These are phyloP conservation scores for Yamadazyma songkhlaensis DNA, from an alignment of 1,139 yeast species.

Conservation along the genomic window DNA sequence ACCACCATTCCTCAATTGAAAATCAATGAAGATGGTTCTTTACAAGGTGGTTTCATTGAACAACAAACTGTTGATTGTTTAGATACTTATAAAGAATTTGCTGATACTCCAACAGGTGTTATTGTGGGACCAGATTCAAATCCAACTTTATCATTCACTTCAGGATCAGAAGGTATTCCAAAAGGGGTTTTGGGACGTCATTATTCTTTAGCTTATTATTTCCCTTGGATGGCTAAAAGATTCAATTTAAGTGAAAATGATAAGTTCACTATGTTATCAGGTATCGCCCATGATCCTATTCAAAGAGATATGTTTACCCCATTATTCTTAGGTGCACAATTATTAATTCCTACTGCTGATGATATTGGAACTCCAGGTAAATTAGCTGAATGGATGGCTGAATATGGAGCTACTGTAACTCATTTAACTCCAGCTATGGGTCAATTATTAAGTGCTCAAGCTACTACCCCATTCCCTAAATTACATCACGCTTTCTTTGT, in stretches of 20 bases:
- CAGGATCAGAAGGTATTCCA: constrained; percentile 98
- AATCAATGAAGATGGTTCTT: constrained; percentile 71
- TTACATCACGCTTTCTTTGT: constrained; percentile 97
- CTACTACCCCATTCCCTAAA: constrained; percentile 80
- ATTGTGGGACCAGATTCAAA: constrained; percentile 96
- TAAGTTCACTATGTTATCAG: constrained; percentile 94
- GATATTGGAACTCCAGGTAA: constrained; percentile 98
- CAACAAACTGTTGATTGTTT: constrained; percentile 47
- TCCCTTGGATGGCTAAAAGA: constrained; percentile 95
- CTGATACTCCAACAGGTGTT: constrained; percentile 73
- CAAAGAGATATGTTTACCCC: constrained; percentile 99
- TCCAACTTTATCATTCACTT: constrained; percentile 96
- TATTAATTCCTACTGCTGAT: constrained; percentile 91
- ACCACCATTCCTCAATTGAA: constrained; percentile 76
- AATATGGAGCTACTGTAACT: constrained; percentile 88
- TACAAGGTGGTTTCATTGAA: constrained; percentile 54
- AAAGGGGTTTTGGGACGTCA: constrained; percentile 99
- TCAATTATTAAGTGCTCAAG: constrained; percentile 93
- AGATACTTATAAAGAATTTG: constrained; percentile 40
- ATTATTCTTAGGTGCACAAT: constrained; percentile 87
- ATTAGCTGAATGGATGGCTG: constrained; percentile 96
- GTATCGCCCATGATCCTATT: constrained; percentile 98
- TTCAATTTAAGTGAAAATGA: constrained; percentile 78
- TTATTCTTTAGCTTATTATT: constrained; percentile 91
- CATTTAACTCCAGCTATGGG: constrained; percentile 99